Conservation (phyloP, 2,329 filamentous ascomycete species). For the Diaporthe citrichinensis region DNA sequence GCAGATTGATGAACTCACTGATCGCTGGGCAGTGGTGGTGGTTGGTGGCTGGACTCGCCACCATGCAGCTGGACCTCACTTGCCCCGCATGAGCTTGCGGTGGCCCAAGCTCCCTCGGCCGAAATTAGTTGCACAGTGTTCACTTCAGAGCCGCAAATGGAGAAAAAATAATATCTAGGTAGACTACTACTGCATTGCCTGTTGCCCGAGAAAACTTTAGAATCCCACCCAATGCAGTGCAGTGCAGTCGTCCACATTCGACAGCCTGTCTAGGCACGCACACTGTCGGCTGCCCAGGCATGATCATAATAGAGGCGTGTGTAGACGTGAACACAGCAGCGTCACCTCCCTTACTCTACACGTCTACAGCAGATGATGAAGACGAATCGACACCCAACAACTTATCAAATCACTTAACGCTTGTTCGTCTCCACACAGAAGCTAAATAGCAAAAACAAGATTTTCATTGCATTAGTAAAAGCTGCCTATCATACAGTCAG, state of each 20-base stretch:
- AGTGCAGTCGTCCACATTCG: background rate
- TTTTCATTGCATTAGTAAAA: constrained; percentile 38
- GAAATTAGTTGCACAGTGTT: background rate
- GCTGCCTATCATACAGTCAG: constrained; percentile 43
- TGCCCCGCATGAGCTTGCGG: constrained; percentile 25
- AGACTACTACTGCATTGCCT: background rate
- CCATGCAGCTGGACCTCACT: background rate
- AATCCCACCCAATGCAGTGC: background rate
- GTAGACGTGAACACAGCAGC: background rate
- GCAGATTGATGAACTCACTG: constrained; percentile 14
- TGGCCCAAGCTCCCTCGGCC: constrained; percentile 34
- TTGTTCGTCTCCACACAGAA: background rate
- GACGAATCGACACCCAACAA: background rate
- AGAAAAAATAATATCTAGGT: background rate
- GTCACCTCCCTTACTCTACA: background rate
- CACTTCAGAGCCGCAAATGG: background rate
- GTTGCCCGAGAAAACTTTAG: background rate
- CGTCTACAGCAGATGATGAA: background rate
- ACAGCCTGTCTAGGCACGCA: background rate
- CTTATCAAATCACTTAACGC: background rate
- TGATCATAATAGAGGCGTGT: too few species aligned
- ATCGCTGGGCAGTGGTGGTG: constrained; percentile 8
- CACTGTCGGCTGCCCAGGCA: background rate
- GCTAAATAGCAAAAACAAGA: background rate
- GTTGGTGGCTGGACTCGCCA: constrained; percentile 26